A percentile compares a stretch with the other conserved stretches of the same genome.
These are phyloP conservation scores for Monosporascus sp. DNA, from an alignment of 2,329 filamentous ascomycete genomes.

Conservation along the genomic window DNA sequence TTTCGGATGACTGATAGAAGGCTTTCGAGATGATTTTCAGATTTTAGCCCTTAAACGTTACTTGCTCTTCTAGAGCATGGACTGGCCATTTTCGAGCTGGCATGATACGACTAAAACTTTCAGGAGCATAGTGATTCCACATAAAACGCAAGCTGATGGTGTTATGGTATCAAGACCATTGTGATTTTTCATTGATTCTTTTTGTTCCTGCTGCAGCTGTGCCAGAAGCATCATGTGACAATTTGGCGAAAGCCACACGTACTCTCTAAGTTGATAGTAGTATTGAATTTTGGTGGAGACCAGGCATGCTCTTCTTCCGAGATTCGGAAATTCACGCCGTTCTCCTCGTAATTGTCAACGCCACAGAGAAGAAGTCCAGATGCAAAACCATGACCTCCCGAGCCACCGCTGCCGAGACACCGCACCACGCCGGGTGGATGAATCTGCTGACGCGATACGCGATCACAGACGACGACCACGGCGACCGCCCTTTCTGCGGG, in stretches of 20 bases:
- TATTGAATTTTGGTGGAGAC: constrained; percentile 17
- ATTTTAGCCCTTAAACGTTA: too few relatives aligned
- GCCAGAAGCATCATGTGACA: constrained; percentile 28
- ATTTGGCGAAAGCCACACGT: constrained; percentile 18
- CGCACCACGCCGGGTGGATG: constrained; percentile 23
- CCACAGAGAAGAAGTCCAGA: constrained; percentile 50
- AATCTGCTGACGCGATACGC: constrained; percentile 24
- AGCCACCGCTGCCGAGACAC: constrained; percentile 22
- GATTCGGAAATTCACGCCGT: constrained; percentile 62
- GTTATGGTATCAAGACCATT: constrained; percentile 11
- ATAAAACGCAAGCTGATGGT: background rate
- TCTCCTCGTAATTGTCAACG: constrained; percentile 68
- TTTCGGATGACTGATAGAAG: too few relatives aligned
- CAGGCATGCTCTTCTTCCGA: constrained; percentile 41
- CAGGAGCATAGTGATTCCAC: too few relatives aligned
- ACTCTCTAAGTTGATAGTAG: background rate
- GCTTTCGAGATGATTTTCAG: too few relatives aligned
- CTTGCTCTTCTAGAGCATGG: too few relatives aligned
- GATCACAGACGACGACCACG: constrained; percentile 99
- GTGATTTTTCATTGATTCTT: constrained; percentile 18
- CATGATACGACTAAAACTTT: too few relatives aligned
- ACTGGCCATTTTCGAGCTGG: too few relatives aligned
- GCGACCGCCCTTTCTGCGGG: constrained; percentile 99
- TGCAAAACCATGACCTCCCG: constrained; percentile 22
- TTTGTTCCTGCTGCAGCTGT: constrained; percentile 21